Base-by-base conservation (phyloP, 1,284 basidiomycete species). In the Bjerkandera adusta region DNA sequence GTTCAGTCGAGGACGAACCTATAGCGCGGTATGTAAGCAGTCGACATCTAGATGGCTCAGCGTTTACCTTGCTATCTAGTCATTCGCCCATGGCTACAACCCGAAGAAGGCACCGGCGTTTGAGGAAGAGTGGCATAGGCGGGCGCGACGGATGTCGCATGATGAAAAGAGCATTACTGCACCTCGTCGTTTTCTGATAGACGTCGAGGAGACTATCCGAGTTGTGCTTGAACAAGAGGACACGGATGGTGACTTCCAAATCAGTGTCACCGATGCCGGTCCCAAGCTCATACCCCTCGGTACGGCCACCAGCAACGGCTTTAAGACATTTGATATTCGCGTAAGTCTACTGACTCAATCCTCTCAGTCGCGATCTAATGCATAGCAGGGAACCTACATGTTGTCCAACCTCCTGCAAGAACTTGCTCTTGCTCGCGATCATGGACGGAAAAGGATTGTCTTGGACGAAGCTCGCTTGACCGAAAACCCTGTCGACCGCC, bases 341-440 rank as follows among this genome's bases (percentile, higher is more conserved):
- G 92, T 93, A 64, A 56, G 89, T 72, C 7, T 21, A 22, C 29
- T 26, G 41, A 38, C 33, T 37, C 26, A 36, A n/a, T 36, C n/a
- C 35, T 13, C 39, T 34, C 34, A 42, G 42, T 47, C 48, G 20
- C 27, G 5, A 42, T 13, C 3, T 33, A 21, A n/a, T 46, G 15
- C 21, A n/a, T 30, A 26, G n/a, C 55, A 94, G 92, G 94, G 94
- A 36, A 96, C 89, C 12, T 97, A 99, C 71, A 98, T 97, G 96
- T 77, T 99, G 33, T 98, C 96, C 10, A 99, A 97, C 68, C 81
- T 99, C n/a, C 76, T 99, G 22, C 97, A 99, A 74, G 96, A 99
- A 67, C 85, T 99, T 34, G 97, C 96, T 1, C 83, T 99, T 24
- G 96, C 96, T n/a, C 83, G 91, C 11, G 95, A 98, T 63, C 92